Conservation (phyloP, 768 basidiomycete genomes). For the Naganishia antarctica region DNA sequence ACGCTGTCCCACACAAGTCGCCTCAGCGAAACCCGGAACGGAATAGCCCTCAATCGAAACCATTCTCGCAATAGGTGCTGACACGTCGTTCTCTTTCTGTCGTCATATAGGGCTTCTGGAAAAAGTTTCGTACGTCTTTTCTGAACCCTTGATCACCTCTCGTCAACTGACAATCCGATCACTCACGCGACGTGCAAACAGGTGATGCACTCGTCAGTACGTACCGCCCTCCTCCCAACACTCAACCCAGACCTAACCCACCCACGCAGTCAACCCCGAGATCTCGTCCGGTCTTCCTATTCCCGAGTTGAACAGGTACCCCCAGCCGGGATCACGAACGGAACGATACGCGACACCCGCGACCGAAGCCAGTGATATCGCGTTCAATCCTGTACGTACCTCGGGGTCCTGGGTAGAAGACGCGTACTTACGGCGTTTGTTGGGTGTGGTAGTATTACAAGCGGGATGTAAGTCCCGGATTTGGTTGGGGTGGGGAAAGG, state of each 20-base stretch:
- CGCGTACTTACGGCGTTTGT: neutral
- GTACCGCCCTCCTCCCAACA: conserved; percentile 19
- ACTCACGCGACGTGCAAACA: too few species aligned
- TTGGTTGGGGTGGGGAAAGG: too few species aligned
- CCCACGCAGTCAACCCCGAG: conserved; percentile 65
- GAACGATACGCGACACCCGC: conserved; percentile 83
- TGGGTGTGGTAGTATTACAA: conserved; percentile 66
- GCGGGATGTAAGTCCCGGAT: conserved; percentile 75
- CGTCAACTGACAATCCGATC: too few species aligned
- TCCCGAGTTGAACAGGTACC: conserved; percentile 66
- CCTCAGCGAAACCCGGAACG: too few species aligned
- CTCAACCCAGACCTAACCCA: conserved; percentile 13
- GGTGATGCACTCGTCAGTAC: conserved; percentile 66
- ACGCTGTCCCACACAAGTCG: too few species aligned
- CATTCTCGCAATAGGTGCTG: too few species aligned
- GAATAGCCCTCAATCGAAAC: too few species aligned
- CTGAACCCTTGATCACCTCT: too few species aligned
- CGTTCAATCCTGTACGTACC: conserved; percentile 40
- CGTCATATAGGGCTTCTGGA: conserved; percentile 91
- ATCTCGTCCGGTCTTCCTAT: conserved; percentile 87
- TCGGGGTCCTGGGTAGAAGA: neutral
- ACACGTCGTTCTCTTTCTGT: conserved; percentile 55
- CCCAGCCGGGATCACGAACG: conserved; percentile 79
- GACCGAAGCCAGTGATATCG: conserved; percentile 63
- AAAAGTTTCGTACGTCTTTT: conserved; percentile 76